A percentile compares a stretch with the other conserved stretches of the same genome.
Evolutionary conservation across 768 basidiomycete genomes (phyloP).

Genomic region (Crucibulum laeve): DNA sequence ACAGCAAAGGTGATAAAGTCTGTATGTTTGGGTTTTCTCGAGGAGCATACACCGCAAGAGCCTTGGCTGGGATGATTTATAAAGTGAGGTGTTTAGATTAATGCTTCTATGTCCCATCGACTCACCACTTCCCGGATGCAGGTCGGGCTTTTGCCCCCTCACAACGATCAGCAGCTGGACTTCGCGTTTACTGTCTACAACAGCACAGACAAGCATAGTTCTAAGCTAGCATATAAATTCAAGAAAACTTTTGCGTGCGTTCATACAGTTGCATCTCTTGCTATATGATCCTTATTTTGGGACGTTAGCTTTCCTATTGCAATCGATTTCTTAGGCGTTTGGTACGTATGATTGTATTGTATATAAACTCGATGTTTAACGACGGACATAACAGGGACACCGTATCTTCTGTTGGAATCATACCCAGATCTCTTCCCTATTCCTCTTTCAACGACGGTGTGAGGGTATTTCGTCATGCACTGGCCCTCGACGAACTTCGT

Average conservation of each 20-base stretch:
- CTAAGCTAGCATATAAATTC: conserved; percentile 48
- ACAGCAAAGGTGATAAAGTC: conserved; percentile 50
- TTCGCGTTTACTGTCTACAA: conserved; percentile 65
- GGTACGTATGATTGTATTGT: conserved; percentile 24
- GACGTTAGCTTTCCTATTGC: conserved; percentile 43
- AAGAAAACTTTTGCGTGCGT: conserved; percentile 55
- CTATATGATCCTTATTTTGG: too few species aligned
- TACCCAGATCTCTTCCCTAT: conserved; percentile 53
- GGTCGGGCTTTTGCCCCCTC: conserved; percentile 39
- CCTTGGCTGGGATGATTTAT: conserved; percentile 48
- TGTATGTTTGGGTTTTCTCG: conserved; percentile 65
- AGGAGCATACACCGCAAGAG: conserved; percentile 60
- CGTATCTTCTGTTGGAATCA: conserved; percentile 57
- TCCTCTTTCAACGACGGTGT: conserved; percentile 52
- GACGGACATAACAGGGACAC: conserved; percentile 46
- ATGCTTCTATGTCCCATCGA: neutral
- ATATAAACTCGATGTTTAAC: neutral
- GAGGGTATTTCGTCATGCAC: conserved; percentile 57
- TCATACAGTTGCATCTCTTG: too few species aligned
- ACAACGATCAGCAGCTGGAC: conserved; percentile 52
- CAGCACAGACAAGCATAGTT: conserved; percentile 41
- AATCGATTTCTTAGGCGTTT: conserved; percentile 58
- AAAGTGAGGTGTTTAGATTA: conserved; percentile 21
- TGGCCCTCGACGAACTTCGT: conserved; percentile 61
- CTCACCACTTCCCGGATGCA: neutral